Conservation (phyloP, 306 rosid genomes). For the Oemleria cerasiformis region DNA sequence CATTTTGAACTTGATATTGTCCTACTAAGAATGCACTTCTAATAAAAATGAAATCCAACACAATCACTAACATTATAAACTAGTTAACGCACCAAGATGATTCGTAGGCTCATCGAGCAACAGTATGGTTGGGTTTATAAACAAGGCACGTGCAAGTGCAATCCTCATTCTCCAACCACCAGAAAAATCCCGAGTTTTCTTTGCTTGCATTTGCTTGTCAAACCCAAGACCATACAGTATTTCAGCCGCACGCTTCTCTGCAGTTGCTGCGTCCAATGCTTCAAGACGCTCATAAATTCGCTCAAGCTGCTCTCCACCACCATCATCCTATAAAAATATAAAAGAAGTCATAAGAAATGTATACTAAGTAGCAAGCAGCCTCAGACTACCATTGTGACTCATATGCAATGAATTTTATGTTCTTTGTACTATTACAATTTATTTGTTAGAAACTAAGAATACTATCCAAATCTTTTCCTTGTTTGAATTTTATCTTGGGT, state of each 20-base stretch:
- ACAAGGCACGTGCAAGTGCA: constrained; percentile 90
- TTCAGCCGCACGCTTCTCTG: constrained; percentile 99
- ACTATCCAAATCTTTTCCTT: too few species aligned
- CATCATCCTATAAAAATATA: constrained; percentile 65
- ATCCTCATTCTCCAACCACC: constrained; percentile 99
- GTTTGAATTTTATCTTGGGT: too few species aligned
- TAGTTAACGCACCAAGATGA: constrained; percentile 66
- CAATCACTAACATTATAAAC: background rate
- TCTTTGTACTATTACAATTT: background rate
- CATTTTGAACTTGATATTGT: too few species aligned
- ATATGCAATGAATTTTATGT: background rate
- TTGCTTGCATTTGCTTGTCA: constrained; percentile 87
- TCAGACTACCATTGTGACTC: background rate
- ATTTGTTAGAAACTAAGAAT: too few species aligned
- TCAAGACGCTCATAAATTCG: constrained; percentile 87
- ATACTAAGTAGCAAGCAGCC: background rate
- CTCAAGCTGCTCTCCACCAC: constrained; percentile 92
- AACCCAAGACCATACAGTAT: constrained; percentile 92
- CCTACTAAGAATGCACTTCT: too few species aligned
- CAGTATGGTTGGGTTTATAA: constrained; percentile 92
- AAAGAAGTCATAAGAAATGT: background rate
- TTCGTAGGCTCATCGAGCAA: constrained; percentile 97
- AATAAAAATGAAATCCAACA: background rate
- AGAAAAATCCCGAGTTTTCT: constrained; percentile 90
- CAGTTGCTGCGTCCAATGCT: constrained; percentile 91